Percentiles rank a stretch among this genome's conserved stretches.
Evolutionary conservation across 1,139 yeast genomes (phyloP).

Genomic region (Taphrina confusa): DNA sequence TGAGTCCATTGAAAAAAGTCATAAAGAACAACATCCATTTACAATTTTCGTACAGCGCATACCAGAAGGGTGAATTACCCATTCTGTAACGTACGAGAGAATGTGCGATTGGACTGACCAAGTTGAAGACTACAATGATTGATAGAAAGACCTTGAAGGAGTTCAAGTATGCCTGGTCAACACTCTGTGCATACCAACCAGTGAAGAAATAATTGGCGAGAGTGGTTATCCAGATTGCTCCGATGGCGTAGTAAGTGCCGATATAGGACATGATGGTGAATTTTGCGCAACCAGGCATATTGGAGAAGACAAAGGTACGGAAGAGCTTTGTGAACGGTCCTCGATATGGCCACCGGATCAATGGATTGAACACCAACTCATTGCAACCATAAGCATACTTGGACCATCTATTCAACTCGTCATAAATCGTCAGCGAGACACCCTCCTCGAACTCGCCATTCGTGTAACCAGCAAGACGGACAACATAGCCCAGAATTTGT

Average conservation of each 20-base stretch:
- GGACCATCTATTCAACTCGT: slow-evolving; percentile 39
- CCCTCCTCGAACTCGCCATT: slow-evolving; percentile 39
- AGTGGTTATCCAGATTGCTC: slow-evolving; percentile 34
- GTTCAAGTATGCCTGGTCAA: slow-evolving; percentile 38
- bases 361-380: slow-evolving; percentile 38
- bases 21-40: slow-evolving; percentile 33
- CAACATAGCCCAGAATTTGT: slow-evolving; percentile 38
- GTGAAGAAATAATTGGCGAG: slow-evolving; percentile 37
- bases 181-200: slow-evolving; percentile 37
- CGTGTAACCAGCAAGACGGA: slow-evolving; percentile 36
- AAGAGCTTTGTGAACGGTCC: slow-evolving; percentile 38
- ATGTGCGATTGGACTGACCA: slow-evolving; percentile 37
- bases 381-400: slow-evolving; percentile 39
- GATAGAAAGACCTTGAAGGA: slow-evolving; percentile 37
- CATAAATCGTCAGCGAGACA: slow-evolving; percentile 39
- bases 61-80: slow-evolving; percentile 32
- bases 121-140: slow-evolving; percentile 38
- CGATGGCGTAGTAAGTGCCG: slow-evolving; percentile 39
- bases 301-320: slow-evolving; percentile 35
- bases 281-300: slow-evolving; percentile 38
- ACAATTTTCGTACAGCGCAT: slow-evolving; percentile 12
- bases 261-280: slow-evolving; percentile 39
- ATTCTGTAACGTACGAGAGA: slow-evolving; percentile 38
- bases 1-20: slow-evolving; percentile 38
- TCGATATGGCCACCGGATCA: slow-evolving; percentile 33